Base-by-base conservation (phyloP, 2,329 filamentous ascomycete genomes). In the Curvularia sp. region DNA sequence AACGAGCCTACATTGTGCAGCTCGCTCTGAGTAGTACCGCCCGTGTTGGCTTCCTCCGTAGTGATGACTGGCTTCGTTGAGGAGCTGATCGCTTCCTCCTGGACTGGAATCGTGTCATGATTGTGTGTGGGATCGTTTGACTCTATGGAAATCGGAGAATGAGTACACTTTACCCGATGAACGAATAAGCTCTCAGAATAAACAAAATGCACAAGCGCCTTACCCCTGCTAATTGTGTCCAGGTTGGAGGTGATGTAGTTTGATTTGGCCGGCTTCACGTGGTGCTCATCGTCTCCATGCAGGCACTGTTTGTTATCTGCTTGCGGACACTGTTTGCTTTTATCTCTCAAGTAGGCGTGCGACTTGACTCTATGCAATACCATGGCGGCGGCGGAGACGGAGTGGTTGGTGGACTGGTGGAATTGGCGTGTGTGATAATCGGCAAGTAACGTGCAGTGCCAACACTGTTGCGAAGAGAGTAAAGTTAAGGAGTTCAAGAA, bases 161-260 rank as follows among this genome's bases (percentile, higher is more conserved):
- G 15, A 48, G 18, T 43, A 49, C 8, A 38, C 52, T 59, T 49
- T 22, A 7, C 10, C 28, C n/a, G 20, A 41, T 59, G n/a, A 59
- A 47, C 30, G 24, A 48, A 33, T 13, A 33, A 33, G 31, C 31
- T 33, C 31, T 5, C 10, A 8, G 5, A 2, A 8, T 35, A 15
- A 10, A 33, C 18, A n/a, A 3, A 8, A 30, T 31, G n/a, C 2
- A 38, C 13, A 13, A 28, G 7, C 24, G 30, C 20, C 28, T 52
- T 59, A 51, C 57, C 33, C 35, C 24, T 52, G 5, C n/a, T 10
- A 4, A 20, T 38, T 20, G 30, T 15, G 13, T 41, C 39, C 35
- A 22, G 33, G 48, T 28, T 41, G 22, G 35, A 15, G n/a, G 48
- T n/a, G 15, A 43, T 42, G n/a, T 13, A 26, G 46, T 52, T 48